Evolutionary conservation across 192 early-diverging fungal species (phyloP).

Genomic region (Backusella westeae): DNA sequence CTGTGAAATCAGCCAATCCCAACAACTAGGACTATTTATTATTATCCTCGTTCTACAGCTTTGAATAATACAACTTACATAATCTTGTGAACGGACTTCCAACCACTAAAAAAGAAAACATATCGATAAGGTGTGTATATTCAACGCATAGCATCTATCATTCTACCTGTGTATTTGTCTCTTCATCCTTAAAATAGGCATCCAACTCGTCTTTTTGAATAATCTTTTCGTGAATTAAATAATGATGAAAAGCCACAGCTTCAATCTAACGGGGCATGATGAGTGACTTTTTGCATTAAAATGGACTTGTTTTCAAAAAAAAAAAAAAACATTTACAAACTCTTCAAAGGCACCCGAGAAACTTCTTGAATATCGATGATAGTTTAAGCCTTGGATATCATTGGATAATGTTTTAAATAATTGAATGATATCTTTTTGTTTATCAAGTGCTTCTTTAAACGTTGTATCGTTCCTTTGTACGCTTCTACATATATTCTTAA

Average conservation of each 20-base stretch:
- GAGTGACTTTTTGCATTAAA: background rate
- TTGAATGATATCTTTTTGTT: conserved; percentile 9
- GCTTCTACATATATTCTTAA: background rate
- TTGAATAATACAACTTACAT: background rate
- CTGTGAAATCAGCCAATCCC: conserved; percentile 60
- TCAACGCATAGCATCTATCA: background rate
- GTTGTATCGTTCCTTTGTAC: background rate
- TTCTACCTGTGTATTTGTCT: background rate
- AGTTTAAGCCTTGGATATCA: conserved; percentile 11
- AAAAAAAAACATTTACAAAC: background rate
- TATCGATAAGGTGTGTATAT: background rate
- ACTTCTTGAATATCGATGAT: conserved; percentile 7
- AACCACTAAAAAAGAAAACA: background rate
- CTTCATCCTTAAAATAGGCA: conserved; percentile 12
- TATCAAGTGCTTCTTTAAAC: background rate
- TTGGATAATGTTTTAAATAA: background rate
- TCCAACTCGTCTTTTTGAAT: background rate
- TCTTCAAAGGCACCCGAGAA: conserved; percentile 17
- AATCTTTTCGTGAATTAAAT: background rate
- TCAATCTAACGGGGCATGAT: conserved; percentile 5
- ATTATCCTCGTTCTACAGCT: background rate
- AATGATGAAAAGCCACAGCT: conserved; percentile 10
- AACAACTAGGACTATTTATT: background rate
- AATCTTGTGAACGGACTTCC: background rate
- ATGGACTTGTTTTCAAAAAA: background rate